Conservation (phyloP, 192 early-diverging fungal genomes). For the Backusella tuberculispora region DNA sequence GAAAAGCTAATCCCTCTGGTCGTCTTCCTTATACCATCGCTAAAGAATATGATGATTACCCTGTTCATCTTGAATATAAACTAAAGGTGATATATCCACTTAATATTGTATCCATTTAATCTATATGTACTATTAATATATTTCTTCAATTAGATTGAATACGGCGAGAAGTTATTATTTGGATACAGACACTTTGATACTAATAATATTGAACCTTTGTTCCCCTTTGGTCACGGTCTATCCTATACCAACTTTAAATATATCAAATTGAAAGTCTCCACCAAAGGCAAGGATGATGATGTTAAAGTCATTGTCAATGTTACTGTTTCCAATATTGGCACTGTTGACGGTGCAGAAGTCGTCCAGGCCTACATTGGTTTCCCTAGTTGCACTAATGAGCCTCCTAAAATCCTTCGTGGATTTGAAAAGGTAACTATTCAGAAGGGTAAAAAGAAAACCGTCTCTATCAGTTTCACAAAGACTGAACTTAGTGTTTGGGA, state of each 20-base stretch:
- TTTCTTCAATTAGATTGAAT: constrained; percentile 44
- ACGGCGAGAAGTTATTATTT: constrained; percentile 58
- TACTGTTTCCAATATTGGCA: constrained; percentile 38
- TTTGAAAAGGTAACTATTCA: constrained; percentile 37
- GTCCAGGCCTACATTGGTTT: constrained; percentile 45
- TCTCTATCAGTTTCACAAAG: constrained; percentile 44
- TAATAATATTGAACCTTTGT: constrained; percentile 55
- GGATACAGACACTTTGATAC: constrained; percentile 60
- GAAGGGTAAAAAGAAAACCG: constrained; percentile 24
- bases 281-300: not conserved
- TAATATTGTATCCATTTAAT: no score
- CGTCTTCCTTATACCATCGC: constrained; percentile 69
- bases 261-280: constrained; percentile 27
- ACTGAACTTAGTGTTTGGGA: constrained; percentile 58
- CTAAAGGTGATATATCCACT: not conserved
- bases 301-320: constrained; percentile 31
- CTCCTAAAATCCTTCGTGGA: constrained; percentile 20
- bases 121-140: no score
- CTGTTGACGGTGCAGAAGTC: constrained; percentile 39
- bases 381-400: constrained; percentile 28
- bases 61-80: not conserved
- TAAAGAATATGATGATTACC: constrained; percentile 48
- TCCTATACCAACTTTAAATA: constrained; percentile 70
- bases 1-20: constrained; percentile 62
- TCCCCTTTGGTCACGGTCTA: constrained; percentile 63